phyloP scores from a whole-genome alignment of 2,329 filamentous ascomycete species.

The Aspergillus melleus region DNA sequence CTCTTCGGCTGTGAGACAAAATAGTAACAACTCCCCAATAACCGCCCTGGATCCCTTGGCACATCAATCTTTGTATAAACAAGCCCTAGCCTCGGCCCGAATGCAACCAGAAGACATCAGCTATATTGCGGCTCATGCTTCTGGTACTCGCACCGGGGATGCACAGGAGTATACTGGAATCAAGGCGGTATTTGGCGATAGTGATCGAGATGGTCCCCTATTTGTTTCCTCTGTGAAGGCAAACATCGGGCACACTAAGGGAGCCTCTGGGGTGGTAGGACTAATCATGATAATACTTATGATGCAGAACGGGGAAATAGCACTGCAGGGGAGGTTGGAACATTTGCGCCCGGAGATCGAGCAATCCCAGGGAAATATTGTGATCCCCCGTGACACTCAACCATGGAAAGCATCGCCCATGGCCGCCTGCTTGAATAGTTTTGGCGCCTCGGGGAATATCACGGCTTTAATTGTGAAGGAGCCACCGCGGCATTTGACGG shows the following conservation, averaged over 20 bases:
- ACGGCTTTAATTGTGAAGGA: background rate
- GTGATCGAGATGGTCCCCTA: constrained; percentile 4
- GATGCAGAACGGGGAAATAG: constrained; percentile 27
- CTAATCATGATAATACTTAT: constrained; percentile 33
- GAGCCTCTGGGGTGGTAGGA: constrained; percentile 30
- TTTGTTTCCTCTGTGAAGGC: constrained; percentile 34
- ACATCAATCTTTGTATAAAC: constrained; percentile 28
- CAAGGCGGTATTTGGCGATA: constrained; percentile 16
- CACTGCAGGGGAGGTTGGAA: constrained; percentile 29
- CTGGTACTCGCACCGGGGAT: constrained; percentile 32
- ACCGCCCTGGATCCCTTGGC: constrained; percentile 17
- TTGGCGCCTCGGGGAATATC: background rate
- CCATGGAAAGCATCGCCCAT: constrained; percentile 16
- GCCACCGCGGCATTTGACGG: background rate
- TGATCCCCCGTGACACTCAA: constrained; percentile 10
- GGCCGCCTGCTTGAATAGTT: background rate
- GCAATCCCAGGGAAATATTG: constrained; percentile 9
- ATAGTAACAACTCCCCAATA: constrained; percentile 21
- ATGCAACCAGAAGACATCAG: constrained; percentile 23
- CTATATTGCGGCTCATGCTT: constrained; percentile 36
- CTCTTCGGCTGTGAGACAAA: constrained; percentile 30
- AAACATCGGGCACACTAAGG: constrained; percentile 36
- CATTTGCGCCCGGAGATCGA: constrained; percentile 23
- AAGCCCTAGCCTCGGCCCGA: constrained; percentile 17
- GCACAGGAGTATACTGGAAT: constrained; percentile 27